phyloP scores from a whole-genome alignment of 1,284 basidiomycete species.

The Sphaerobolus stellatus region DNA sequence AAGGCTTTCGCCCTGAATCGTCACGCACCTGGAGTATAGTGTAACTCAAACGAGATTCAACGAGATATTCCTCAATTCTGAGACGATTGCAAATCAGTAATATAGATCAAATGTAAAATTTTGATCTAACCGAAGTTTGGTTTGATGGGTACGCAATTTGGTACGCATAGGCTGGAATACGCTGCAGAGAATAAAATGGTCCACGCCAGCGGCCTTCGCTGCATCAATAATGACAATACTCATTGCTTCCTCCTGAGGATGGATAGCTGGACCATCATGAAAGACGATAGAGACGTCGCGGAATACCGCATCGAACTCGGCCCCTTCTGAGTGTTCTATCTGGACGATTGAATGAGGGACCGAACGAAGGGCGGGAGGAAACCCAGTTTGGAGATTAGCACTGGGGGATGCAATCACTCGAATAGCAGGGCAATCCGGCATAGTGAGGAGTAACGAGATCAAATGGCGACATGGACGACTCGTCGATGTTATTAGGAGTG shows the following conservation, averaged over 20 bases:
- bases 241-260: conserved; percentile 30
- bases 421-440: neutral
- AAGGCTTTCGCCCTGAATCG: too few species aligned
- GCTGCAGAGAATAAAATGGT: conserved; percentile 41
- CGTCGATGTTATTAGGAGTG: neutral
- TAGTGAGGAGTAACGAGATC: neutral
- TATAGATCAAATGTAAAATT: neutral
- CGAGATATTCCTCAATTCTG: conserved; percentile 35
- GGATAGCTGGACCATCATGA: conserved; percentile 31
- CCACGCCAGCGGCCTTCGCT: conserved; percentile 33
- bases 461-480: neutral
- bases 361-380: too few species aligned
- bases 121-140: conserved; percentile 28
- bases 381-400: neutral
- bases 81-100: neutral
- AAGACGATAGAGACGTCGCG: conserved; percentile 30
- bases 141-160: conserved; percentile 33
- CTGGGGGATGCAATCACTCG: neutral
- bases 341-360: too few species aligned
- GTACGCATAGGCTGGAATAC: conserved; percentile 31
- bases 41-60: conserved; percentile 33
- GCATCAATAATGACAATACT: conserved; percentile 39
- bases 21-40: conserved; percentile 32
- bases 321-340: too few species aligned
- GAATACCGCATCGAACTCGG: too few species aligned